Percentiles rank a stretch among this genome's conserved stretches.
Evolutionary conservation across 495 filamentous ascomycete species (phyloP).

Genomic region (Penicillium coffeae): DNA sequence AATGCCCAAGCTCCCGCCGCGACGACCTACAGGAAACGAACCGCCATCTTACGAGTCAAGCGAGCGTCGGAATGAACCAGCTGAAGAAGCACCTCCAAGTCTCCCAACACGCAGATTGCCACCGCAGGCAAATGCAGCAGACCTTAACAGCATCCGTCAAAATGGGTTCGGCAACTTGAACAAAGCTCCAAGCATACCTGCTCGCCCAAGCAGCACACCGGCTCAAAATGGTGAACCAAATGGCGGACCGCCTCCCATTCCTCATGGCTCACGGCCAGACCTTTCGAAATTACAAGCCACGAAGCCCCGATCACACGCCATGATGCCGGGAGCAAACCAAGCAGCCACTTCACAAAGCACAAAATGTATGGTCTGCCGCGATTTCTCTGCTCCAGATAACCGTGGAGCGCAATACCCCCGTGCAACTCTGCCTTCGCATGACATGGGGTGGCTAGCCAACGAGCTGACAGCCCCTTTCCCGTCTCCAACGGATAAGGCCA

Average conservation of each 20-base stretch:
- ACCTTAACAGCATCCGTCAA: constrained; percentile 30
- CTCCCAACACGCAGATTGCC: constrained; percentile 33
- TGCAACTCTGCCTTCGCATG: constrained; percentile 58
- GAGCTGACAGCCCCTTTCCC: constrained; percentile 76
- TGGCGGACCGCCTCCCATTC: constrained; percentile 52
- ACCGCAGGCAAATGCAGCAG: constrained; percentile 27
- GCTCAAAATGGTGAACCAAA: constrained; percentile 11
- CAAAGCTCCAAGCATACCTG: constrained; percentile 21
- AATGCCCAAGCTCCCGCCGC: constrained; percentile 29
- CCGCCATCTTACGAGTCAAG: constrained; percentile 11
- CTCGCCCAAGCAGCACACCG: constrained; percentile 15
- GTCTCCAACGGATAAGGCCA: constrained; percentile 82
- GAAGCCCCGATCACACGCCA: constrained; percentile 44
- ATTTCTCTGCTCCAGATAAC: constrained; percentile 76
- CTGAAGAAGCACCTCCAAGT: neutral
- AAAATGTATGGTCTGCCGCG: constrained; percentile 74
- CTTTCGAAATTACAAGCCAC: constrained; percentile 51
- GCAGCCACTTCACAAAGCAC: constrained; percentile 19
- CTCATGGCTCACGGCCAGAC: constrained; percentile 54
- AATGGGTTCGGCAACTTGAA: constrained; percentile 41
- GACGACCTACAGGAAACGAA: constrained; percentile 24
- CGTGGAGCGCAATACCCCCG: constrained; percentile 76
- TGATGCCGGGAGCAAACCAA: neutral
- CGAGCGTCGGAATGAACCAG: constrained; percentile 9
- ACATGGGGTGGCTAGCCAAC: constrained; percentile 67